phyloP scores from a whole-genome alignment of 2,329 filamentous ascomycete species.

The Xylaria sp. region DNA sequence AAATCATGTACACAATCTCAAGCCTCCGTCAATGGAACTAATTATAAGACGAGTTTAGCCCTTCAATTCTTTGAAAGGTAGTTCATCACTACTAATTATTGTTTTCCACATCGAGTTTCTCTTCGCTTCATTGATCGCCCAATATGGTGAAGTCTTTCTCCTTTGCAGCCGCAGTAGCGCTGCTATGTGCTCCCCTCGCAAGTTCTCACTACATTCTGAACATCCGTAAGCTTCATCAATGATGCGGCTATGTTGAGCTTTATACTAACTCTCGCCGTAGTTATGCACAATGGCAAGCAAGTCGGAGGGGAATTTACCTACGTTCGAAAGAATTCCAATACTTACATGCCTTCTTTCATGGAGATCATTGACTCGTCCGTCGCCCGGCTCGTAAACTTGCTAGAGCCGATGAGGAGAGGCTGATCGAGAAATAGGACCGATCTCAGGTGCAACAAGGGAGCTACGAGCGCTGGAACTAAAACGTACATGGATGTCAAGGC shows the following conservation, averaged over 20 bases:
- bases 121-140: conserved; percentile 17
- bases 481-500: conserved; percentile 57
- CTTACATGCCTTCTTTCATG: conserved; percentile 53
- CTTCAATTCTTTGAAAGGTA: conserved; percentile 18
- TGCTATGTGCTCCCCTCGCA: conserved; percentile 43
- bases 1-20: background rate
- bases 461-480: conserved; percentile 52
- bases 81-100: conserved; percentile 9
- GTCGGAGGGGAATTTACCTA: conserved; percentile 59
- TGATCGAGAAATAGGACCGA: conserved; percentile 44
- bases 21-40: no score
- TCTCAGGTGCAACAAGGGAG: conserved; percentile 58
- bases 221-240: conserved; percentile 41
- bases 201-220: conserved; percentile 53
- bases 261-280: conserved; percentile 8
- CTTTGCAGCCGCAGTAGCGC: conserved; percentile 39
- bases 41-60: conserved; percentile 19
- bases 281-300: conserved; percentile 53
- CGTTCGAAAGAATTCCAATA: conserved; percentile 58
- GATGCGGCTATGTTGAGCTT: background rate
- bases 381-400: background rate
- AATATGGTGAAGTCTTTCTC: conserved; percentile 42
- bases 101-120: background rate
- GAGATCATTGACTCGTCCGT: conserved; percentile 50
- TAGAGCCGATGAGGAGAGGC: background rate